Evolutionary conservation across 2,329 filamentous ascomycete genomes (phyloP), one percentile per base, ranked within the genome.

Genomic region (Aciculosporium take): DNA sequence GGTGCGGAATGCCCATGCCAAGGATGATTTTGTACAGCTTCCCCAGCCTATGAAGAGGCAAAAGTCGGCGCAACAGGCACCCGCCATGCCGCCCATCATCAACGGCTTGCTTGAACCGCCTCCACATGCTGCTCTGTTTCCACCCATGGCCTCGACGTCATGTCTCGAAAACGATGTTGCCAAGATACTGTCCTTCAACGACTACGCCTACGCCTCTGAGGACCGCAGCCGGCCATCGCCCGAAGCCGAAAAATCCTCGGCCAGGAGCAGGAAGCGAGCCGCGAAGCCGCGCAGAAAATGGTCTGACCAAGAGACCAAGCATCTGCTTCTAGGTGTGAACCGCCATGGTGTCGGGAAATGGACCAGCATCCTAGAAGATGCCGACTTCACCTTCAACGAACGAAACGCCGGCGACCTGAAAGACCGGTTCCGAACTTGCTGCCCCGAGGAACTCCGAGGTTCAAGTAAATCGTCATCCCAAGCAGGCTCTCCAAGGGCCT

Each of bases 341-440:
- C 71, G 72, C 25, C 69, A 81, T 51, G 77, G 77, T 1, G 71
- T 81, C 7, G 77, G 76, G 29, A 76, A 73, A 49, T 81, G 76
- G 76, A 78, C 73, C 7, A 71, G 65, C 42, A 81, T 81, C 25
- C 58, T 80, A 20, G 73, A 77, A 38, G 77, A 81, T 45, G 57
- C 67, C 0, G 68, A 68, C 32, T 81, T 77, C 52, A 64, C 56
- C 9, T 81, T 81, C 59, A 75, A 78, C 49, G 67, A 66, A 13
- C 69, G 77, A 44, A 73, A 71, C 2, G 73, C 75, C 4, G 74
- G 74, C 7, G 76, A 81, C 51, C 55, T 81, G 39, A 81, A 81
- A 53, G 76, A 81, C 54, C 66, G 77, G 10, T 81, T 80, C 51
- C 67, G 76, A 38, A 81, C 76, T 3, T 80, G 76, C 52, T 80